Base-by-base conservation (phyloP, 1,284 basidiomycete species). In the Heterobasidion irregulare region DNA sequence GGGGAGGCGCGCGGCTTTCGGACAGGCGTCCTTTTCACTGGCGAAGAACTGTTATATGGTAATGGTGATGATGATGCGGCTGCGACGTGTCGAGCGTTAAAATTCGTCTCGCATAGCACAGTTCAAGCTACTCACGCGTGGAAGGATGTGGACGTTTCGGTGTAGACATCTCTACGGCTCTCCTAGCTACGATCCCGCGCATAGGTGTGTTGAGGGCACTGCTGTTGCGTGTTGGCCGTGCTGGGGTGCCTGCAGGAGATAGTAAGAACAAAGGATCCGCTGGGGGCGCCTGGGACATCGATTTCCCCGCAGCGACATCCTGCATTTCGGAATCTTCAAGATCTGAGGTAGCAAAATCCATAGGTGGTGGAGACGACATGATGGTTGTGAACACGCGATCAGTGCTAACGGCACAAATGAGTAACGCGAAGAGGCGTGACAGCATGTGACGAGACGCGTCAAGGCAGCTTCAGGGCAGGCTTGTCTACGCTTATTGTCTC, bases 11-110 rank as follows among this genome's bases (percentile, higher is more conserved):
- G 70, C 55, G 65, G 66, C 13, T 75, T 74, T 8, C 72, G 80
- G 61, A 54, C 55, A 35, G 60, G 52, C 16, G 46, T 57, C 8
- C 72, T 78, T 59, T 69, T 71, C 34, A 66, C 67, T 5, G 87
- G 83, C 1, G 86, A 85, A 5, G 87, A 90, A 45, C 81, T 84
- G 0, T 86, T 87, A 64, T 83, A 90, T n/a, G 82, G 75, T 54
- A 89, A 71, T 9, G 85, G 86, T 1, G 86, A 88, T 10, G 83
- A 82, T 58, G 80, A 83, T n/a, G 75, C 77, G 47, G 73, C 78
- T 38, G 4, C 34, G 18, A 34, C 49, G 33, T n/a, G 12, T 16
- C 15, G 15, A 33, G 7, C 10, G 13, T 16, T 8, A 15, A 55
- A 47, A 15, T 36, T 8, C 19, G 10, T 43, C 19, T 54, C 41